A percentile compares a stretch with the other conserved stretches of the same genome.
Conservation (phyloP, 768 basidiomycete genomes). For the Pleurotus sapidus region DNA sequence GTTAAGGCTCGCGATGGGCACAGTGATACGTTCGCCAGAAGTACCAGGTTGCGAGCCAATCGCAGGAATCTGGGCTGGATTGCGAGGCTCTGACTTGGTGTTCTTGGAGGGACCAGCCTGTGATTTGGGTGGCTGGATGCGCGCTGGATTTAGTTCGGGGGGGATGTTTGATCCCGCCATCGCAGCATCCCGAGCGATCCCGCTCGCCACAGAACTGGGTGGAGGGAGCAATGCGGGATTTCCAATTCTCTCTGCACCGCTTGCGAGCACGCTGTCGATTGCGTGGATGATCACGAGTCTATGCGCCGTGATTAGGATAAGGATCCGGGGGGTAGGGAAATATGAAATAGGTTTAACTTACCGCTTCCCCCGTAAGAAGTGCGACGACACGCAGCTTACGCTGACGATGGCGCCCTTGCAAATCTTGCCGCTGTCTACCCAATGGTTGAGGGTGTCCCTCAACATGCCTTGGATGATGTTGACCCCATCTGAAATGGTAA, state of each 20-base stretch:
- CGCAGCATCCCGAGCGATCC: conserved; percentile 4
- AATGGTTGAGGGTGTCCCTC: background rate
- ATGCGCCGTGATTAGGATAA: background rate
- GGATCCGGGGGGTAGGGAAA: background rate
- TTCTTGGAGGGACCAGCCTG: background rate
- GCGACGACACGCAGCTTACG: background rate
- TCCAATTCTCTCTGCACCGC: background rate
- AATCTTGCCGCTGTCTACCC: background rate
- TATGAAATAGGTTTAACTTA: background rate
- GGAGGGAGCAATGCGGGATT: background rate
- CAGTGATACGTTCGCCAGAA: background rate
- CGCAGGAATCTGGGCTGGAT: too few species aligned
- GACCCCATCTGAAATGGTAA: background rate
- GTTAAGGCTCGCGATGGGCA: background rate
- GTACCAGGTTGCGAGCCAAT: too few species aligned
- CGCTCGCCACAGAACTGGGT: background rate
- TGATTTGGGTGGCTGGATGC: background rate
- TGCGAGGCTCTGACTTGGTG: too few species aligned
- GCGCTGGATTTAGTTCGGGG: background rate
- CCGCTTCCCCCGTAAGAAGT: background rate
- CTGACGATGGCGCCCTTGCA: background rate
- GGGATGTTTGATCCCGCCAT: background rate
- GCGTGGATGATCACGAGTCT: too few species aligned
- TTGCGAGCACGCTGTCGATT: too few species aligned
- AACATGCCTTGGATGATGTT: background rate